Conservation (phyloP, 129 eudicot species). For the Helianthus tuberosus region DNA sequence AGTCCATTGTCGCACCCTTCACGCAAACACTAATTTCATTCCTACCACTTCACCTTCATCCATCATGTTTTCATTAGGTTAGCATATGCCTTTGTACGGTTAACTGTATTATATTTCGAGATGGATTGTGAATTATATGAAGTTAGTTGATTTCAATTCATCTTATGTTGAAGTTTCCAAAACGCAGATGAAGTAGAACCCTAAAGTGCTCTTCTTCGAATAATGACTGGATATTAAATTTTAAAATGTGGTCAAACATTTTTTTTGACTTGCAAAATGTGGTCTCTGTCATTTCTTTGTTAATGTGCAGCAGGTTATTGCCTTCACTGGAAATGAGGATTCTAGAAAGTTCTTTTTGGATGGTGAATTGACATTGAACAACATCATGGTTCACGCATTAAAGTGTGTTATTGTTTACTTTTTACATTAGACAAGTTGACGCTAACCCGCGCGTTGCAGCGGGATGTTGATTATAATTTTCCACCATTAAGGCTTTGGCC, state of each 20-base stretch:
- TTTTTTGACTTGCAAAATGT: too few species aligned
- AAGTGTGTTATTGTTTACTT: too few species aligned
- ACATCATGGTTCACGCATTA: constrained; percentile 58
- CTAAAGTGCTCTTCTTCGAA: too few species aligned
- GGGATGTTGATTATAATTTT: too few species aligned
- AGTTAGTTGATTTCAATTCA: background rate
- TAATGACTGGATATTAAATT: too few species aligned
- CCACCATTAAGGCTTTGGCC: too few species aligned
- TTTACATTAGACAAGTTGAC: too few species aligned
- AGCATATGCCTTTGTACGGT: background rate
- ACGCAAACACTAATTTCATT: constrained; percentile 38
- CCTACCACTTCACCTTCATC: background rate
- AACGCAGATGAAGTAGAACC: too few species aligned
- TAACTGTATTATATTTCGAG: background rate
- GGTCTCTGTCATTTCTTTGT: too few species aligned
- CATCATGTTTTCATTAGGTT: background rate
- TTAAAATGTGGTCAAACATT: too few species aligned
- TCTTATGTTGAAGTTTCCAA: background rate
- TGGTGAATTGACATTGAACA: constrained; percentile 61
- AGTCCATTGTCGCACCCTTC: constrained; percentile 73
- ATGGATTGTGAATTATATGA: background rate
- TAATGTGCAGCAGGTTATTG: constrained; percentile 55
- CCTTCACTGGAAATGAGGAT: constrained; percentile 71
- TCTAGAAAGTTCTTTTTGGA: constrained; percentile 66
- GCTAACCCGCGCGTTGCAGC: too few species aligned